Conservation (phyloP, 148 eudicot species). For the Vaccinium vitisidaea region DNA sequence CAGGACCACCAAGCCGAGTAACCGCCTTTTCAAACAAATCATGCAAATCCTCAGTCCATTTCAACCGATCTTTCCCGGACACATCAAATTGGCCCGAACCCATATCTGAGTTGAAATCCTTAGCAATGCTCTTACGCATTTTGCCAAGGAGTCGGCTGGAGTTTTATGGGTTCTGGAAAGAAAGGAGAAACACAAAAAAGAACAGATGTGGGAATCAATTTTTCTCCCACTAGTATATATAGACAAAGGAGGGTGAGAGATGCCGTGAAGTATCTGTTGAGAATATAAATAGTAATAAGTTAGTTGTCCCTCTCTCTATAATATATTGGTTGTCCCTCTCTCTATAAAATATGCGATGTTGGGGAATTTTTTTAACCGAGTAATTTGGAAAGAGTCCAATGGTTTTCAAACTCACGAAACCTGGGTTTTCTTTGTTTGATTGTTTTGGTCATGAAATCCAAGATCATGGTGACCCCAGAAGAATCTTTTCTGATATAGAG, state of each 20-base stretch:
- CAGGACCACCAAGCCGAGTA: not conserved
- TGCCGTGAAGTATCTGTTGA: not conserved
- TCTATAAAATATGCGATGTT: not conserved
- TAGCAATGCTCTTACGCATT: not conserved
- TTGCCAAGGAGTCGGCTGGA: not conserved
- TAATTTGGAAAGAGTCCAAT: not conserved
- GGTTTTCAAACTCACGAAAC: not conserved
- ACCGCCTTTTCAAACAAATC: not conserved
- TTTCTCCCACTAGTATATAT: not conserved
- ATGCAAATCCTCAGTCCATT: not conserved
- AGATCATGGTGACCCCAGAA: too few species aligned
- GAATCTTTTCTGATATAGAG: too few species aligned
- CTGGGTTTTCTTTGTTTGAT: not conserved
- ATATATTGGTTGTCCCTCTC: too few species aligned
- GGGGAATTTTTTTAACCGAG: not conserved
- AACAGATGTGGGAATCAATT: not conserved
- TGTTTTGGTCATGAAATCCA: not conserved
- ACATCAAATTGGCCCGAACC: not conserved
- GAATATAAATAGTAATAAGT: too few species aligned
- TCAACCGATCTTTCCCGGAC: not conserved
- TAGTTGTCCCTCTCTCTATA: too few species aligned
- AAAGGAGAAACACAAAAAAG: not conserved
- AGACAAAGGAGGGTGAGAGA: not conserved
- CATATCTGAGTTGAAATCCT: not conserved
- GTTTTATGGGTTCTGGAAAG: not conserved